Percentiles rank a stretch among this genome's conserved stretches.
These are phyloP conservation scores for Wickerhamomyces sp. DNA, from an alignment of 1,139 yeast genomes.

Conservation along the genomic window DNA sequence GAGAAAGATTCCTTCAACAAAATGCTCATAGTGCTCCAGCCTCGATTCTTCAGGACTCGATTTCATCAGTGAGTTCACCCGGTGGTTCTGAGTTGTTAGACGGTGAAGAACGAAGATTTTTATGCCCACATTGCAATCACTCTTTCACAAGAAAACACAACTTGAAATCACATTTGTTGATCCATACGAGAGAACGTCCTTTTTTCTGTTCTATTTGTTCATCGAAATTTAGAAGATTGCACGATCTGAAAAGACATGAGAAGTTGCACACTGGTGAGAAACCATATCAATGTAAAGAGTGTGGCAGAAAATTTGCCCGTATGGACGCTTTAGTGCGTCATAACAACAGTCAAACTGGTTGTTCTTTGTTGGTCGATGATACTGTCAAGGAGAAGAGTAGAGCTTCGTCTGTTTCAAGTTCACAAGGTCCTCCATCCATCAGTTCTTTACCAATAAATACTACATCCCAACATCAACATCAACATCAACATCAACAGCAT, in stretches of 20 bases:
- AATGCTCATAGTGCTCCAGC: too few relatives aligned
- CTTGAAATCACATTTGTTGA: constrained; percentile 66
- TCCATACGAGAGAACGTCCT: constrained; percentile 64
- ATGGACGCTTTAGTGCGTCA: constrained; percentile 74
- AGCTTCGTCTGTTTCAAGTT: neutral
- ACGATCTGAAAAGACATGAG: constrained; percentile 72
- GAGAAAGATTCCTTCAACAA: too few relatives aligned
- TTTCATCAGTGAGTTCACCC: neutral
- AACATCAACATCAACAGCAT: neutral
- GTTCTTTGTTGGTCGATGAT: constrained; percentile 16
- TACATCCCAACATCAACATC: neutral
- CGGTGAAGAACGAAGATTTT: constrained; percentile 28
- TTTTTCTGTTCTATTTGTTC: constrained; percentile 63
- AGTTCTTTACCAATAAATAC: neutral
- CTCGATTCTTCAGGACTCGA: neutral
- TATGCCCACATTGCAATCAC: constrained; percentile 57
- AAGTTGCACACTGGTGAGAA: constrained; percentile 74
- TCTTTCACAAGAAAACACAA: constrained; percentile 56
- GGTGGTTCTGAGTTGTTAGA: constrained; percentile 1
- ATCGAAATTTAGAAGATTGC: constrained; percentile 61
- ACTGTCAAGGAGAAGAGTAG: constrained; percentile 1
- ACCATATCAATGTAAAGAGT: constrained; percentile 57
- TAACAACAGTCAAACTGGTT: constrained; percentile 33
- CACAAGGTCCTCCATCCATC: constrained; percentile 1
- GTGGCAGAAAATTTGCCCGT: constrained; percentile 67